Percentiles rank a stretch among this genome's conserved stretches.
Evolutionary conservation across 176 grass and related monocot genomes (phyloP).

Genomic region (Cocos nucifera): DNA sequence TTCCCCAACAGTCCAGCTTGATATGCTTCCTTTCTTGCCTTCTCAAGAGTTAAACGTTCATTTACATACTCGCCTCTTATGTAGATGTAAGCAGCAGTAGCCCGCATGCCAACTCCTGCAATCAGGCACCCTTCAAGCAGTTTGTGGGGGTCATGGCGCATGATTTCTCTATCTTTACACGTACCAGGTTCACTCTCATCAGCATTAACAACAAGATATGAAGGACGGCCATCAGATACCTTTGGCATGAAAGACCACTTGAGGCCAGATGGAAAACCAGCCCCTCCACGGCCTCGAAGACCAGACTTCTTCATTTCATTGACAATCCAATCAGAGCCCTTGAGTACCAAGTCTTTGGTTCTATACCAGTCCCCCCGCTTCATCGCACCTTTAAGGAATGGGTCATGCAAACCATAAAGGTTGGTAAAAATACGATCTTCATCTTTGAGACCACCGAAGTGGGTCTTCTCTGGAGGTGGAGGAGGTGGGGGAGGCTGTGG

Average conservation of each 20-base stretch:
- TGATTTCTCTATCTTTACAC: slow-evolving; percentile 14
- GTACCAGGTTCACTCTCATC: slow-evolving; percentile 17
- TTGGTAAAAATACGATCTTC: slow-evolving; percentile 16
- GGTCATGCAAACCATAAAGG: slow-evolving; percentile 3
- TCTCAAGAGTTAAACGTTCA: slow-evolving; percentile 4
- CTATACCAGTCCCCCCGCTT: slow-evolving; percentile 9
- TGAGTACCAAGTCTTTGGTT: slow-evolving; percentile 11
- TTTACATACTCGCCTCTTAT: slow-evolving; percentile 11
- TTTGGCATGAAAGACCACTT: slow-evolving; percentile 17
- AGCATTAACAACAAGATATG: slow-evolving; percentile 16
- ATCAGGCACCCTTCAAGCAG: slow-evolving; percentile 10
- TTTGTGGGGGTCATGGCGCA: slow-evolving; percentile 15
- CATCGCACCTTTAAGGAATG: slow-evolving; percentile 7
- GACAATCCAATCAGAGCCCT: slow-evolving; percentile 8
- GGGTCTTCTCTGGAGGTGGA: slow-evolving; percentile 8
- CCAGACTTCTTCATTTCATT: slow-evolving; percentile 18
- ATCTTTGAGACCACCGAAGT: slow-evolving; percentile 9
- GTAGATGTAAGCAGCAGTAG: slow-evolving; percentile 15
- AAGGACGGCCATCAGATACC: slow-evolving; percentile 9
- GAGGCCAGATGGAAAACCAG: slow-evolving; percentile 13
- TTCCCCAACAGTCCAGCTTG: slow-evolving; percentile 13
- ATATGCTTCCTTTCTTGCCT: slow-evolving; percentile 17
- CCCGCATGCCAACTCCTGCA: slow-evolving; percentile 13
- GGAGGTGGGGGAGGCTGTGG: slow-evolving; percentile 7
- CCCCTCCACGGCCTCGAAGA: slow-evolving; percentile 5